Evolutionary conservation across 192 early-diverging fungal species (phyloP), one percentile per base, ranked within the genome.

Genomic region (Backusella parvicylindrica): DNA sequence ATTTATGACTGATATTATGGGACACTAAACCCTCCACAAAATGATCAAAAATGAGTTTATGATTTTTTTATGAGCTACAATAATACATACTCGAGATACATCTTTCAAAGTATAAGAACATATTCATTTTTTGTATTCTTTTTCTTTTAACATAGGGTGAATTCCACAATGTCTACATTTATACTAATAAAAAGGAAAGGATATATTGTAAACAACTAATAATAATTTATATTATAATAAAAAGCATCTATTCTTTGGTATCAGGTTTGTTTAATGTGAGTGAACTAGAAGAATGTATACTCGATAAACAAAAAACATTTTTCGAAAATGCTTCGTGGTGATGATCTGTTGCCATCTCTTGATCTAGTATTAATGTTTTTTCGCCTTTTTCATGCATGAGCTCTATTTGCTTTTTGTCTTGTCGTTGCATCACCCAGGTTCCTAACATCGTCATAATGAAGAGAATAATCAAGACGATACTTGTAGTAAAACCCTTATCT

Each of bases 401-500:
- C 26, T n/a, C 6, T 41, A 30, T 16, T 41, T 38, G 7, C 16
- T 47, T 47, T 43, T 33, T 8, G 28, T 66, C 64, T 6, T 18
- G 28, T 11, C n/a, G 11, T 47, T 47, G 41, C 68, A 70, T 70
- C 5, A 38, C 28, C 21, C 37, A 40, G 13, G 40, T 31, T 11
- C 11, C 13, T 15, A 47, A 18, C 71, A 77, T 71, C 0, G 63
- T 30, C 6, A 60, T 28, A 16, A 77, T 71, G 40, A 64, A 77
- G 13, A 77, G 13, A 15, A 77, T 31, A 26, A 77, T 64, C 6
- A 71, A 71, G 12, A 77, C 30, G 21, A 71, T 40, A 38, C 75
- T 49, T 35, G 63, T 53, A 11, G 75, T 71, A 36, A 77, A 77
- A 4, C 75, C 75, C 26, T 18, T 38, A 8, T 71, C 69, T 72